phyloP scores from a whole-genome alignment of 371 early-diverging fungal species.

The Rhizopus stolonifer region DNA sequence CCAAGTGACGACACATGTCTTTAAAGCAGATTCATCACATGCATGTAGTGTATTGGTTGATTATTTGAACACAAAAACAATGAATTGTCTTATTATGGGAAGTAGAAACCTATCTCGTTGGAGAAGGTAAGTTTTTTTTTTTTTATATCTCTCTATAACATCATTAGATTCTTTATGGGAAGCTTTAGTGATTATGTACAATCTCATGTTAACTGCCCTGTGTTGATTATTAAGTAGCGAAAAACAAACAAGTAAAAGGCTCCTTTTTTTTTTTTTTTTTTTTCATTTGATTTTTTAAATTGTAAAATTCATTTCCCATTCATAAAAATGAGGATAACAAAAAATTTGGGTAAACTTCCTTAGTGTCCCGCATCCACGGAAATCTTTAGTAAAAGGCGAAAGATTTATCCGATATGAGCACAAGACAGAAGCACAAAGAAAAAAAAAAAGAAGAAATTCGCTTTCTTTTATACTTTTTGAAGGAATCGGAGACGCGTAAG shows the following conservation, averaged over 20 bases:
- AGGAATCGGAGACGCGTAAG: too few species aligned
- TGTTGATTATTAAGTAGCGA: slow-evolving; percentile 42
- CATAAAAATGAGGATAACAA: not conserved
- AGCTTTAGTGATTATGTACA: slow-evolving; percentile 55
- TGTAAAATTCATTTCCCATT: too few species aligned
- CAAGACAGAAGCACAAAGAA: slow-evolving; percentile 46
- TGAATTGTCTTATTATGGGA: slow-evolving; percentile 49
- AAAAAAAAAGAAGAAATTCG: not conserved
- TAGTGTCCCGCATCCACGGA: too few species aligned
- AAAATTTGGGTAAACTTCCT: too few species aligned
- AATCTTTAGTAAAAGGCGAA: slow-evolving; percentile 33
- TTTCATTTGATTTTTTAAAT: too few species aligned
- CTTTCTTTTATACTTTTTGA: too few species aligned
- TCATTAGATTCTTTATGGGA: slow-evolving; percentile 46
- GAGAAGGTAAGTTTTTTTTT: slow-evolving; percentile 36
- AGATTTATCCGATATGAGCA: slow-evolving; percentile 55
- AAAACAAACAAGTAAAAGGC: too few species aligned
- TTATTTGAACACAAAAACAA: slow-evolving; percentile 31
- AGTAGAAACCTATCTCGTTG: slow-evolving; percentile 48
- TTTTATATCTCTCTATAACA: not conserved
- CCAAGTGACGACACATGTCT: slow-evolving; percentile 19
- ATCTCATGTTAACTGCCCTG: slow-evolving; percentile 47
- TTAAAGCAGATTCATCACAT: slow-evolving; percentile 31
- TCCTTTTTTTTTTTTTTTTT: too few species aligned
- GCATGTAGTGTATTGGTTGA: slow-evolving; percentile 39